Evolutionary conservation across 768 basidiomycete species (phyloP), one percentile per base, ranked within the genome.

Genomic region (Chalciporus sphaerocephalus): DNA sequence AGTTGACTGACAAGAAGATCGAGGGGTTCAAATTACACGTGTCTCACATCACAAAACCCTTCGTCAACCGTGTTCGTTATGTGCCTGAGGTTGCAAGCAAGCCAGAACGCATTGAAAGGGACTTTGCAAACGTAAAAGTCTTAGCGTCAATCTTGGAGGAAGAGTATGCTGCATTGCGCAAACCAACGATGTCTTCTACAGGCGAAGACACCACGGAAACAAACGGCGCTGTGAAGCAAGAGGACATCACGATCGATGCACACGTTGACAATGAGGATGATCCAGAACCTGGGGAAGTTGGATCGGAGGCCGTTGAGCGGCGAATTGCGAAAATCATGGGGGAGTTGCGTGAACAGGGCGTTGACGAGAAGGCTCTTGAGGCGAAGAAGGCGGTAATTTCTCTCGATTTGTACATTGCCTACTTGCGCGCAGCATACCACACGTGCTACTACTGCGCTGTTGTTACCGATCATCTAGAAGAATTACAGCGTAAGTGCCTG

Each of bases 371-470:
- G 64, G 76, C 71, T 22, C 74, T 82, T 55, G 79, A 84, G 56
- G 73, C 71, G 42, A 85, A 83, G 70, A 87, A 85, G 89, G 81
- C 81, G 57, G 77, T 80, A 59, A 72, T 93, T 58, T 79, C 87
- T 58, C 78, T 97, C 67, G 96, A 99, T 72, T 73, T 95, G 66
- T 92, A 92, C 69, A 74, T 98, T 66, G 85, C 87, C 41, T 98
- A 96, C 70, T 73, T 99, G 61, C 90, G 96, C 56, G 78, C 83
- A 64, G 94, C 89, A 44, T 93, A 87, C 69, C 79, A 92, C 78
- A 84, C 90, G 61, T 96, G 96, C 80, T 99, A 95, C 71, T 99
- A 99, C 72, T 99, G 96, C 76, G 85, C 87, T 58, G 83, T 91
- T 63, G 80, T 90, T 56, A 87, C 85, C 65, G 87, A 95, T 71